Evolutionary conservation across 1,284 basidiomycete genomes (phyloP).

Genomic region (Ceratobasidium sp.): DNA sequence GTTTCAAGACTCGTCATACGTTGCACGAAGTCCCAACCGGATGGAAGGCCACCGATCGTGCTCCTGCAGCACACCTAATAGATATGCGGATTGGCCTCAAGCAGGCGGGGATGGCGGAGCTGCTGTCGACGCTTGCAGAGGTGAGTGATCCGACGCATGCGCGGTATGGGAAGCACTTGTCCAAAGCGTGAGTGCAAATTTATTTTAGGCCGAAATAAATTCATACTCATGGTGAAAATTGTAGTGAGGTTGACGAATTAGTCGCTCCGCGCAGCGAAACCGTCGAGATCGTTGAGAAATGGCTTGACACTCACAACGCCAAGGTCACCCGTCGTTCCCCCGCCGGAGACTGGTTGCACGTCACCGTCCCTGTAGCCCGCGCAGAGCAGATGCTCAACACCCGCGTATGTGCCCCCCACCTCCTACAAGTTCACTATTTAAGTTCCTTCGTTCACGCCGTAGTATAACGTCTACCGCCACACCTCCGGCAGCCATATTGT

Average conservation of each 20-base stretch:
- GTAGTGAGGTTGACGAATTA: constrained; percentile 40
- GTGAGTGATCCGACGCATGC: constrained; percentile 38
- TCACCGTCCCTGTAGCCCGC: constrained; percentile 28
- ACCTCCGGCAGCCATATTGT: constrained; percentile 59
- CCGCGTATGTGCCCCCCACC: constrained; percentile 57
- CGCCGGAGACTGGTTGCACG: constrained; percentile 39
- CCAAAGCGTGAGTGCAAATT: constrained; percentile 13
- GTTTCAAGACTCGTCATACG: constrained; percentile 35
- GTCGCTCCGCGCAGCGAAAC: no score
- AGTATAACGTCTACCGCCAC: constrained; percentile 67
- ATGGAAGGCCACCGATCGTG: constrained; percentile 15
- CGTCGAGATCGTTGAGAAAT: constrained; percentile 28
- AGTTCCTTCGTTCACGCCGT: constrained; percentile 50
- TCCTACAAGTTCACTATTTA: constrained; percentile 46
- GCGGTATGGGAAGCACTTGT: constrained; percentile 37
- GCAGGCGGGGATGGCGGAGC: constrained; percentile 32
- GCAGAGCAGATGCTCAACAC: not conserved
- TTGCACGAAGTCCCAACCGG: constrained; percentile 24
- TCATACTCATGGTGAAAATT: not conserved
- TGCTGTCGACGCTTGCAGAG: constrained; percentile 20
- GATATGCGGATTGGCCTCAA: constrained; percentile 37
- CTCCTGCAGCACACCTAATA: constrained; percentile 17
- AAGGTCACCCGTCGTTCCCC: constrained; percentile 4
- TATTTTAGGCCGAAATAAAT: no score
- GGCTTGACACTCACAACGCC: constrained; percentile 32